Conservation (phyloP, 345 rosid genomes). For the Rhodamnia argentea region DNA sequence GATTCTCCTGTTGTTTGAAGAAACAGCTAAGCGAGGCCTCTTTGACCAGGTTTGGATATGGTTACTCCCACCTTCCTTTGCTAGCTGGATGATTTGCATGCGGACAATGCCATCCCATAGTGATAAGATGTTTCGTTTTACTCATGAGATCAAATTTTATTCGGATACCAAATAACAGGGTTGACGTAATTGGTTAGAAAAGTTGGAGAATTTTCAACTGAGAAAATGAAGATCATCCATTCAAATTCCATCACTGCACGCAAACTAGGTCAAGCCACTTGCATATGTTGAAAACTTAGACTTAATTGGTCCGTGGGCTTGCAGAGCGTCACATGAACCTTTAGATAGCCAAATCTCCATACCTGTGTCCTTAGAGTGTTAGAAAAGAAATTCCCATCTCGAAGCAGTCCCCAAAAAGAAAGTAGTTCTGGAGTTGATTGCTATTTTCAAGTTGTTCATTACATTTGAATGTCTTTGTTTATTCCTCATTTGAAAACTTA, state of each 20-base stretch:
- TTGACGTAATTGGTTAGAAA: not conserved
- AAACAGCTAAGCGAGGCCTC: slow-evolving; percentile 52
- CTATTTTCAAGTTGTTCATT: not conserved
- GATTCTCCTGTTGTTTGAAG: slow-evolving; percentile 44
- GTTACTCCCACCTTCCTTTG: not conserved
- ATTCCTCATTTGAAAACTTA: slow-evolving; percentile 37
- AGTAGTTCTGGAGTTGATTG: not conserved
- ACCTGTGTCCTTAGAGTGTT: not conserved
- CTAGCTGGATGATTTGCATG: not conserved
- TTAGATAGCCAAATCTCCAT: not conserved
- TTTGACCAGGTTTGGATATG: slow-evolving; percentile 58
- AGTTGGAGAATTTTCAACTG: not conserved
- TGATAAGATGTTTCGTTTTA: not conserved
- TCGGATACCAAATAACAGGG: not conserved
- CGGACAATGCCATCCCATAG: not conserved
- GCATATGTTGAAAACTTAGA: not conserved
- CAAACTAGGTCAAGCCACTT: not conserved
- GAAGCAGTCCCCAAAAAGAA: not conserved
- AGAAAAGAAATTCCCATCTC: not conserved
- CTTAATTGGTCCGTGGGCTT: not conserved
- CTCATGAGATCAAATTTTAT: not conserved
- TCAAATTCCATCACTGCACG: not conserved
- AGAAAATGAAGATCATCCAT: not conserved
- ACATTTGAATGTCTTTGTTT: not conserved
- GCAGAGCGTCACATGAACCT: not conserved